Conservation (phyloP, 352 stramenopile species). For the Phytophthora fragariaefolia region DNA sequence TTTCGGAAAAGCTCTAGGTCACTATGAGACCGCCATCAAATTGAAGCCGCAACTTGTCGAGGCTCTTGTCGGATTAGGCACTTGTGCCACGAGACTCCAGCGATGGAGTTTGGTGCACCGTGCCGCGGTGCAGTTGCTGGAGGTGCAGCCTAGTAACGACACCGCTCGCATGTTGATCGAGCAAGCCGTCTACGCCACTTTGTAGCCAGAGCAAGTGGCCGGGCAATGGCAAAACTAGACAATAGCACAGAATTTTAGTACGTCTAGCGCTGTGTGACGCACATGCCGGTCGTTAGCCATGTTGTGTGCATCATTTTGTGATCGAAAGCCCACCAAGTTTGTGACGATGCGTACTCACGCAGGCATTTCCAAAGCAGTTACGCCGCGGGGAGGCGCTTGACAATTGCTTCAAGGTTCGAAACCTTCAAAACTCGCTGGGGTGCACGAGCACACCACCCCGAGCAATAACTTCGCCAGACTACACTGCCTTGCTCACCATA, state of each 20-base stretch:
- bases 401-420: background rate
- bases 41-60: conserved; percentile 78
- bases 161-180: conserved; percentile 66
- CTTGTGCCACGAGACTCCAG: conserved; percentile 71
- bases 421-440: conserved; percentile 4
- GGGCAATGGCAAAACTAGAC: background rate
- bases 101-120: conserved; percentile 68
- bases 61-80: conserved; percentile 75
- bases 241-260: background rate
- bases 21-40: conserved; percentile 70
- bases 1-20: conserved; percentile 47
- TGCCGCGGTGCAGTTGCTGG: conserved; percentile 58
- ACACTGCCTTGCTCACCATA: conserved; percentile 8
- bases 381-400: background rate
- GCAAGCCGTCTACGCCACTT: conserved; percentile 61
- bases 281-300: too few species aligned
- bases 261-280: too few species aligned
- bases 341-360: background rate
- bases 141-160: conserved; percentile 74
- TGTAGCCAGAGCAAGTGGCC: conserved; percentile 30
- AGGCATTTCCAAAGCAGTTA: background rate
- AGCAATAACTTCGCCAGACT: background rate
- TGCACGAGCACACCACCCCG: conserved; percentile 1
- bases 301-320: background rate
- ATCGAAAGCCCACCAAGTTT: background rate